Percentiles rank a stretch among this genome's conserved stretches.
Evolutionary conservation across 2,329 filamentous ascomycete genomes (phyloP).

Genomic region (Fusarium annulatum): DNA sequence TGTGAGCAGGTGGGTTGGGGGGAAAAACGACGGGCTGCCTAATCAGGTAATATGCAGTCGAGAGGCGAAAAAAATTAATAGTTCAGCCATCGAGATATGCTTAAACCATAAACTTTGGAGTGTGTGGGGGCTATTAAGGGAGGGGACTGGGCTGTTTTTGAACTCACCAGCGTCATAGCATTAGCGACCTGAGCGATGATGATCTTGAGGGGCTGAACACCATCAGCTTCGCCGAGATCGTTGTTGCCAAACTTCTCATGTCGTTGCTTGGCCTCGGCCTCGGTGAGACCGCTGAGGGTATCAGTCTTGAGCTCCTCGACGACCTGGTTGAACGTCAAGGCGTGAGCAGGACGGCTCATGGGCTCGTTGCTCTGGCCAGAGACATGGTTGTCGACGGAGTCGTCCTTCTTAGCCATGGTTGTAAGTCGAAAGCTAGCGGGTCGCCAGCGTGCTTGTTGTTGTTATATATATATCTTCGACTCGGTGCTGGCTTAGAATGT

Average conservation of each 20-base stretch:
- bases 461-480: neutral
- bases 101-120: constrained; percentile 15
- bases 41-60: constrained; percentile 52
- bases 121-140: constrained; percentile 9
- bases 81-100: constrained; percentile 24
- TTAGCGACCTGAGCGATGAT: constrained; percentile 74
- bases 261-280: constrained; percentile 61
- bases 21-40: constrained; percentile 56
- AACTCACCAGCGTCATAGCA: constrained; percentile 72
- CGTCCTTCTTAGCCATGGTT: constrained; percentile 40
- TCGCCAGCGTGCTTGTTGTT: constrained; percentile 25
- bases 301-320: constrained; percentile 64
- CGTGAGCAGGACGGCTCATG: constrained; percentile 68
- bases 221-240: constrained; percentile 59
- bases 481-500: constrained; percentile 3
- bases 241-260: constrained; percentile 68
- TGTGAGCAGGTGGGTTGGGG: neutral
- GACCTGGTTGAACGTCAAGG: constrained; percentile 60
- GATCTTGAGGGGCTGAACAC: constrained; percentile 68
- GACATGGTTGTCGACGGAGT: constrained; percentile 41
- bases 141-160: neutral
- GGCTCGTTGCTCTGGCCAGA: constrained; percentile 51
- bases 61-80: constrained; percentile 44
- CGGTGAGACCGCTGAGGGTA: constrained; percentile 64
- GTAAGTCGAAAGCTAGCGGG: constrained; percentile 14